Percentiles rank a stretch among this genome's conserved stretches.
phyloP scores from a whole-genome alignment of 768 basidiomycete genomes.

The Cytidiella melzeri region DNA sequence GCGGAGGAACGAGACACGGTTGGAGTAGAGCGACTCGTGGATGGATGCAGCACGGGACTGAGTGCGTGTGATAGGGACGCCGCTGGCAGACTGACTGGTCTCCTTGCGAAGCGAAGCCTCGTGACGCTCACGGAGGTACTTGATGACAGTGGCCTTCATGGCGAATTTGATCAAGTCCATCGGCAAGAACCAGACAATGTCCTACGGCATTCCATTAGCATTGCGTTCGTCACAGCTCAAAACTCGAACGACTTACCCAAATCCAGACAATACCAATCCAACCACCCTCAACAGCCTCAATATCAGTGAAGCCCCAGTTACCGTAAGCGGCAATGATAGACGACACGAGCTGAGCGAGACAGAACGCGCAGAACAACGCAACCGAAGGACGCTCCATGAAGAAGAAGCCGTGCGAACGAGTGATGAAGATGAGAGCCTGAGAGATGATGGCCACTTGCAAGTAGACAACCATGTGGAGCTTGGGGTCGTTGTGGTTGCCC shows the following conservation, averaged over 20 bases:
- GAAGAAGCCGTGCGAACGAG: slow-evolving; percentile 92
- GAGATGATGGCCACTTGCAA: slow-evolving; percentile 98
- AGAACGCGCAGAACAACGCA: slow-evolving; percentile 88
- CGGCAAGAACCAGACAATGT: slow-evolving; percentile 94
- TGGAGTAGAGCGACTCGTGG: slow-evolving; percentile 91
- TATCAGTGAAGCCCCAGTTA: slow-evolving; percentile 91
- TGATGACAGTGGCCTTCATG: slow-evolving; percentile 93
- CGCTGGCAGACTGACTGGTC: slow-evolving; percentile 33
- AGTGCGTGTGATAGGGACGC: slow-evolving; percentile 77
- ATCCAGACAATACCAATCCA: slow-evolving; percentile 99
- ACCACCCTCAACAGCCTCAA: slow-evolving; percentile 73
- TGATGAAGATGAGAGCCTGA: slow-evolving; percentile 95
- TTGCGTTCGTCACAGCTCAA: background rate
- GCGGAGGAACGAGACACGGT: slow-evolving; percentile 90
- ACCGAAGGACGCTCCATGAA: slow-evolving; percentile 93
- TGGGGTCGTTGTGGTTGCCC: slow-evolving; percentile 53
- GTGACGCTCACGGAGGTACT: slow-evolving; percentile 67
- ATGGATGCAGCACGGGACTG: slow-evolving; percentile 85
- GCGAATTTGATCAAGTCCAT: slow-evolving; percentile 95
- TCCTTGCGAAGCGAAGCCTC: slow-evolving; percentile 31
- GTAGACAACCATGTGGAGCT: slow-evolving; percentile 87
- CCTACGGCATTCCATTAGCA: slow-evolving; percentile 39
- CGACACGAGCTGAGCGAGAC: slow-evolving; percentile 87
- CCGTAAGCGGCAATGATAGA: slow-evolving; percentile 94
- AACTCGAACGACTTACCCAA: slow-evolving; percentile 53